Evolutionary conservation across 108 stramenopile species (phyloP), one percentile per base, ranked within the genome.

Genomic region (Pseudonitzschia multistriata): DNA sequence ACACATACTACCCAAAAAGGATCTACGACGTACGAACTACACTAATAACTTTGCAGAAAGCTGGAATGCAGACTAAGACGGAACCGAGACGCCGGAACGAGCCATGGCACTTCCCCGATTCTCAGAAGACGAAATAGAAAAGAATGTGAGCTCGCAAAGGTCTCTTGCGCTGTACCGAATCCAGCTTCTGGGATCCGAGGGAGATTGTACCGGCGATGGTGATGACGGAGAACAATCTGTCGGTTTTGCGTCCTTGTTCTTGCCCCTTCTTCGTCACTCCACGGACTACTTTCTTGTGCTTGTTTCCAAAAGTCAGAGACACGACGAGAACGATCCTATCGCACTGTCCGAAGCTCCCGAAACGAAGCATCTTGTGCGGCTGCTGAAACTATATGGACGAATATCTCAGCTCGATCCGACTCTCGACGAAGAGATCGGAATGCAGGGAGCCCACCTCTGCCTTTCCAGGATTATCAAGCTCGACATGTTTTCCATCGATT

Each of bases 401-500:
- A 60, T 82, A 31, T 79, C 78, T n/a, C 49, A 72, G 25, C 14
- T 74, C 15, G 91, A 92, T 73, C 70, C 74, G 11, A 81, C 66
- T 6, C 76, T 92, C 27, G 77, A 75, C 1, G 86, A 89, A 54
- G 91, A 92, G 65, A 66, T 88, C n/a, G 81, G 69, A 36, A 60
- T 66, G 27, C 79, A 85, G 24, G 88, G 88, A 14, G 62, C 77
- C 22, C 88, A 89, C 53, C 0, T 66, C n/a, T 49, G 80, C 31
- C 54, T 85, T 27, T 67, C 81, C 3, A 54, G 49, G 63, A 39
- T 92, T 2, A 72, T 89, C 30, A 47, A 66, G 45, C 21, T 79
- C 63, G 64, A 78, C 42, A 35, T 61, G 8, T 60, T 29, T 19
- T 55, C 56, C 56, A 56, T 77, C 35, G 36, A 69, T 13, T 48